A percentile compares a stretch with the other conserved stretches of the same genome.
These are phyloP conservation scores for Venturia asperata DNA, from an alignment of 2,329 filamentous ascomycete species.

Conservation along the genomic window DNA sequence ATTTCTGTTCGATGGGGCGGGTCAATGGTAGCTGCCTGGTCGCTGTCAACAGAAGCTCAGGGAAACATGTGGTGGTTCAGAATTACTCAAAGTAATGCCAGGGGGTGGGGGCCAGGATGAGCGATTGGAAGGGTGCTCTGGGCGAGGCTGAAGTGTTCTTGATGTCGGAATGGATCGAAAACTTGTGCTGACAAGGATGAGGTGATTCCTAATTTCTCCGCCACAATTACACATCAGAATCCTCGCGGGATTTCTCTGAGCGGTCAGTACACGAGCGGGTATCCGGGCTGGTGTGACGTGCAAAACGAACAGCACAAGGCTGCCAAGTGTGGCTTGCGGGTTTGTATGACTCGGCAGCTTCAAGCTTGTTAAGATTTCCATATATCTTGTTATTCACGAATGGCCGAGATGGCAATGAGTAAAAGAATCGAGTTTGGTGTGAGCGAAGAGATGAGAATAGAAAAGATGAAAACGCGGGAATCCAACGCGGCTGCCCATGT, in stretches of 20 bases:
- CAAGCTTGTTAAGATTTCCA: neutral
- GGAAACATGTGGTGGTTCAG: neutral
- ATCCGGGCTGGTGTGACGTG: neutral
- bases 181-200: neutral
- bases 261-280: neutral
- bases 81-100: neutral
- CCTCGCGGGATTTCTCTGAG: neutral
- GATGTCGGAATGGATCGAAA: neutral
- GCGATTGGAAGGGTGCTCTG: neutral
- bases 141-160: neutral
- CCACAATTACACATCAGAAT: neutral
- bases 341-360: neutral
- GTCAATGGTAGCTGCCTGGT: neutral
- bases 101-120: neutral
- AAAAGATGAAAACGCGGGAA: neutral
- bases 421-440: neutral
- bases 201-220: neutral
- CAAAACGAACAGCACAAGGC: constrained; percentile 6
- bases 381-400: neutral
- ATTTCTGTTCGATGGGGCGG: neutral
- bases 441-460: neutral
- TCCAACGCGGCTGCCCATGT: neutral
- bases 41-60: neutral
- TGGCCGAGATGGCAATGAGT: neutral
- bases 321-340: neutral